Base-by-base conservation (phyloP, 140 eudicot genomes). In the Bidens hawaiensis region DNA sequence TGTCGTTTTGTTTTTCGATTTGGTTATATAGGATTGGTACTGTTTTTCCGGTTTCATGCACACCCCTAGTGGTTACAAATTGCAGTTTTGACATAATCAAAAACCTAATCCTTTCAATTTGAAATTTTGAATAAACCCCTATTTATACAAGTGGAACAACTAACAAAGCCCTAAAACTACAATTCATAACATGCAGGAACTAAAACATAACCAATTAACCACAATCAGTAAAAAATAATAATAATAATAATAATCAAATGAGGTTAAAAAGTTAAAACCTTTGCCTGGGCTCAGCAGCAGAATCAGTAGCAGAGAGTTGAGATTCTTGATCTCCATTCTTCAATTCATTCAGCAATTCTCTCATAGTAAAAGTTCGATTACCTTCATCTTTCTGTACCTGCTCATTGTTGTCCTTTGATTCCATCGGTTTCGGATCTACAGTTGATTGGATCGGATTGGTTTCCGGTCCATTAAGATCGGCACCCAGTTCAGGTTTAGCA, bases 331-430 rank as follows among this genome's bases (percentile, higher is more conserved):
- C 68, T 5, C 84, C 88, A 54, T 60, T 81, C 86, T 85, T 85
- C 91, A 85, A 80, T 56, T 81, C 97, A 69, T 82, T 75, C 82
- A 89, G 36, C 79, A 89, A 74, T 40, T 89, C 97, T 68, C 97
- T 71, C 97, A 89, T 89, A 5, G 97, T 89, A 31, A 85, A 82
- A 17, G 90, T 85, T 14, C 88, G 78, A 33, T 23, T 75, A 17
- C 86, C 97, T 64, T 76, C 83, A 15, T 74, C 80, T 34, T 72
- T 68, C 55, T 30, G 64, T 22, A 73, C 51, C 70, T 67, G 73
- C 74, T 80, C 66, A 57, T 68, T 68, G 23, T 68, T 68, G 23
- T 56, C 65, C 61, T 33, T 25, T 3, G 41, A 48, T 47, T 59
- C 67, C 53, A 34, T 34, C 42, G 42, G 42, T 34, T 6, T 14